Evolutionary conservation across 1,139 yeast species (phyloP).

Genomic region (Nematodospora anomalae): DNA sequence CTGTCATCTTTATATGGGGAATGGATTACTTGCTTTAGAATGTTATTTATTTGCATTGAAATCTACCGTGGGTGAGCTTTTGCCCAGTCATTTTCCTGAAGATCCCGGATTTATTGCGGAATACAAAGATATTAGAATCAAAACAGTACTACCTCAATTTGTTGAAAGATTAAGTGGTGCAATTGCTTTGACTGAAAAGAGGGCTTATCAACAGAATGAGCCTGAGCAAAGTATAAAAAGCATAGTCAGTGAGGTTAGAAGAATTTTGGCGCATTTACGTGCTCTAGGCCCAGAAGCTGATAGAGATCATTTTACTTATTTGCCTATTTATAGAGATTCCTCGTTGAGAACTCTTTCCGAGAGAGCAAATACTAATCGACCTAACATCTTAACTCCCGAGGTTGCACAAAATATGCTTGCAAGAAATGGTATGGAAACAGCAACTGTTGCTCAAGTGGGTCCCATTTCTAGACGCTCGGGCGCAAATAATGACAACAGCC

Average conservation of each 20-base stretch:
- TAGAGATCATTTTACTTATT: slow-evolving; percentile 29
- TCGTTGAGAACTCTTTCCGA: slow-evolving; percentile 30
- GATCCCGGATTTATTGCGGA: slow-evolving; percentile 17
- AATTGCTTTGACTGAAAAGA: slow-evolving; percentile 37
- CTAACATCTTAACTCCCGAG: slow-evolving; percentile 41
- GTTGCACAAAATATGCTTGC: slow-evolving; percentile 40
- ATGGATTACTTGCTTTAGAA: slow-evolving; percentile 32
- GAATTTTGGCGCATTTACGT: slow-evolving; percentile 27
- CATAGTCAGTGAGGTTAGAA: slow-evolving; percentile 29
- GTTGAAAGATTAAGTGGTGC: slow-evolving; percentile 39
- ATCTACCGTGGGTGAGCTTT: slow-evolving; percentile 32
- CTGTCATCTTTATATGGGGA: slow-evolving; percentile 46
- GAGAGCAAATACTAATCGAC: slow-evolving; percentile 35
- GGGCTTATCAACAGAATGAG: slow-evolving; percentile 42
- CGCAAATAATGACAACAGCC: slow-evolving; percentile 3
- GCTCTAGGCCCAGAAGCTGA: slow-evolving; percentile 29
- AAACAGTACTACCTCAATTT: slow-evolving; percentile 39
- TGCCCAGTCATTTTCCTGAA: slow-evolving; percentile 27
- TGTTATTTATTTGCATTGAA: slow-evolving; percentile 37
- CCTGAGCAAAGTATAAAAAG: slow-evolving; percentile 22
- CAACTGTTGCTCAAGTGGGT: slow-evolving; percentile 20
- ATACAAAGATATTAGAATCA: slow-evolving; percentile 24
- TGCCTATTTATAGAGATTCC: slow-evolving; percentile 27
- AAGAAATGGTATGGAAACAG: slow-evolving; percentile 28
- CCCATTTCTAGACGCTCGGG: slow-evolving; percentile 9